phyloP scores from a whole-genome alignment of 2,329 filamentous ascomycete genomes.

The Fusarium nisikadoi region DNA sequence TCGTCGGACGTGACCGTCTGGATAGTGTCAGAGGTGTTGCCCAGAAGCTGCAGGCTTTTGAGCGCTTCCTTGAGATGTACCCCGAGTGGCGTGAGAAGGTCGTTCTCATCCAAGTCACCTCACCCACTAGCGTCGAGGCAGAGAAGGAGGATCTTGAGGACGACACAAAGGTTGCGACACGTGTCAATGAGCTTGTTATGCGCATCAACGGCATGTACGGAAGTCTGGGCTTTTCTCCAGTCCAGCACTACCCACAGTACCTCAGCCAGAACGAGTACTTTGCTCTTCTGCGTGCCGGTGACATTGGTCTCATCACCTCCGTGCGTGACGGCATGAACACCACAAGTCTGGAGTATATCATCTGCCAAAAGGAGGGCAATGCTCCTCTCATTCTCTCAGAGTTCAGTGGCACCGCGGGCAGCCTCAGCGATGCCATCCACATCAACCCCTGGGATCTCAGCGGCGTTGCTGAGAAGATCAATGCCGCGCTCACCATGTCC shows the following conservation, averaged over 20 bases:
- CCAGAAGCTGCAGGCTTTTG: conserved; percentile 96
- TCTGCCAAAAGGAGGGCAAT: conserved; percentile 88
- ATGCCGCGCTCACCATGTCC: conserved; percentile 82
- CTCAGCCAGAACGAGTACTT: conserved; percentile 92
- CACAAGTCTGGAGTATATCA: conserved; percentile 91
- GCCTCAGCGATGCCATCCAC: conserved; percentile 85
- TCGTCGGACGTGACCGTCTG: conserved; percentile 92
- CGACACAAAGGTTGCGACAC: conserved; percentile 84
- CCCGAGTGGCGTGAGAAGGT: conserved; percentile 93
- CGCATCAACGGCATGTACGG: conserved; percentile 93
- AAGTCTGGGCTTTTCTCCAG: conserved; percentile 86
- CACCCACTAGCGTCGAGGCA: conserved; percentile 82
- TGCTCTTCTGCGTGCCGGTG: conserved; percentile 87
- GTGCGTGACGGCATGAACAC: conserved; percentile 99
- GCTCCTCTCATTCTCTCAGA: conserved; percentile 94
- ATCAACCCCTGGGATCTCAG: conserved; percentile 96
- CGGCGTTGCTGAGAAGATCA: conserved; percentile 85
- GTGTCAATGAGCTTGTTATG: conserved; percentile 90
- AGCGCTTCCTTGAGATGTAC: conserved; percentile 88
- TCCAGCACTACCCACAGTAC: conserved; percentile 96
- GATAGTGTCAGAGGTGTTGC: conserved; percentile 92
- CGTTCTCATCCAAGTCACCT: conserved; percentile 94
- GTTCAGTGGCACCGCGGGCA: conserved; percentile 93
- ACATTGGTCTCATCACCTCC: conserved; percentile 94
- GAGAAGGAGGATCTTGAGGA: conserved; percentile 73